These are phyloP conservation scores for Hypoxylon sp. DNA, from an alignment of 2,329 filamentous ascomycete genomes.

Conservation along the genomic window DNA sequence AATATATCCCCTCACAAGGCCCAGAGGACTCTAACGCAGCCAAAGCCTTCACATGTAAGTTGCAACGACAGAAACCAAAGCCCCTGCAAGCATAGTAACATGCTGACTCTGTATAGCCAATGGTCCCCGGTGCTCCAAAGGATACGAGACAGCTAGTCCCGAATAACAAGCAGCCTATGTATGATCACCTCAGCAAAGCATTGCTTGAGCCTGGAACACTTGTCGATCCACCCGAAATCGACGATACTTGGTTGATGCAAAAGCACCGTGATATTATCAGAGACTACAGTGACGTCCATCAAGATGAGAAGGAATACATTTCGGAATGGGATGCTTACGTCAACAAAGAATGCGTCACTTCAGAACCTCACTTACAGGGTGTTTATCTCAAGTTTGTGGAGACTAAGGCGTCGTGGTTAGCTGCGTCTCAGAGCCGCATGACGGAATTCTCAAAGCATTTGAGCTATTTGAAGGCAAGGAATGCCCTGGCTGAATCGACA, in stretches of 20 bases:
- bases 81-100: not conserved
- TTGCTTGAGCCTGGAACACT: conserved; percentile 63
- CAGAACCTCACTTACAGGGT: conserved; percentile 65
- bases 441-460: conserved; percentile 69
- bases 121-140: conserved; percentile 38
- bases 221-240: conserved; percentile 59
- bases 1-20: conserved; percentile 45
- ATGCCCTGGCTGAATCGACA: conserved; percentile 61
- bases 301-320: conserved; percentile 69
- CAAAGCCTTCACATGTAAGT: conserved; percentile 44
- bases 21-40: conserved; percentile 38
- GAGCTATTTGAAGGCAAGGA: conserved; percentile 63
- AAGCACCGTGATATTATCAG: conserved; percentile 70
- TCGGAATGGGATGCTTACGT: conserved; percentile 70
- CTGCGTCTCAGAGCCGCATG: conserved; percentile 61
- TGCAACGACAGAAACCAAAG: not conserved
- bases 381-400: conserved; percentile 66
- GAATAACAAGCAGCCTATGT: conserved; percentile 65
- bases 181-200: conserved; percentile 68
- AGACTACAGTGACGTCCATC: conserved; percentile 69
- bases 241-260: conserved; percentile 68
- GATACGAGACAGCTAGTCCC: conserved; percentile 61
- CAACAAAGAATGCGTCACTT: conserved; percentile 64
- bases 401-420: conserved; percentile 66
- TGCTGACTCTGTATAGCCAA: conserved; percentile 42